A percentile compares a stretch with the other conserved stretches of the same genome.
Conservation (phyloP, 768 basidiomycete species). For the Hericium erinaceus region DNA sequence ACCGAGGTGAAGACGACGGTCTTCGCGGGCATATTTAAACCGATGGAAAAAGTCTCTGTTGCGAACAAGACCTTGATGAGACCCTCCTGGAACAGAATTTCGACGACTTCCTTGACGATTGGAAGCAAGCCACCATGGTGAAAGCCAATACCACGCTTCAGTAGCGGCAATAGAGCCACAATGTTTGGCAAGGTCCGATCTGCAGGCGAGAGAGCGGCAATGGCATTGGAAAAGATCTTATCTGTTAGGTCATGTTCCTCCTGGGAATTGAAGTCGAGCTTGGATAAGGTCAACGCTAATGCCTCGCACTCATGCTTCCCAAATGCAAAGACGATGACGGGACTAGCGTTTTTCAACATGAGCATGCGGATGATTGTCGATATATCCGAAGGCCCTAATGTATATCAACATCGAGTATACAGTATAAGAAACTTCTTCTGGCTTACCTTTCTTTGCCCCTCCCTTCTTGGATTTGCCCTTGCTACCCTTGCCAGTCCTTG, state of each 20-base stretch:
- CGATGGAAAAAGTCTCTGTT: slow-evolving; percentile 97
- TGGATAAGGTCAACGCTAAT: slow-evolving; percentile 85
- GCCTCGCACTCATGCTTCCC: slow-evolving; percentile 97
- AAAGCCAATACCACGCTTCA: slow-evolving; percentile 93
- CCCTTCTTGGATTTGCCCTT: slow-evolving; percentile 94
- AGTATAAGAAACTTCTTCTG: neutral
- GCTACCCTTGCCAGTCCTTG: slow-evolving; percentile 71
- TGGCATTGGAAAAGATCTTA: slow-evolving; percentile 90
- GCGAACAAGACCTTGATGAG: slow-evolving; percentile 97
- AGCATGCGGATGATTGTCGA: slow-evolving; percentile 98
- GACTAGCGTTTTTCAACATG: slow-evolving; percentile 95
- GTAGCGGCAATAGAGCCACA: slow-evolving; percentile 79
- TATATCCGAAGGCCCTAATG: slow-evolving; percentile 79
- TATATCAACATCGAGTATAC: slow-evolving; percentile 4
- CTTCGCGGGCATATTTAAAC: slow-evolving; percentile 98
- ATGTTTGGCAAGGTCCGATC: slow-evolving; percentile 93
- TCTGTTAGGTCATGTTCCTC: slow-evolving; percentile 85
- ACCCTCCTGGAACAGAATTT: slow-evolving; percentile 97
- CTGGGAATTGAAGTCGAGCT: slow-evolving; percentile 88
- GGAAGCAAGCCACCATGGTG: slow-evolving; percentile 99
- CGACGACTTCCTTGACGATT: slow-evolving; percentile 97
- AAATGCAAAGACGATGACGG: slow-evolving; percentile 97
- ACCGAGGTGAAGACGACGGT: slow-evolving; percentile 96
- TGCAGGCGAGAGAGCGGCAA: slow-evolving; percentile 76
- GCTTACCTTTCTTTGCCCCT: slow-evolving; percentile 80